phyloP scores from a whole-genome alignment of 1,284 basidiomycete species.

The Neolentinus lepideus region DNA sequence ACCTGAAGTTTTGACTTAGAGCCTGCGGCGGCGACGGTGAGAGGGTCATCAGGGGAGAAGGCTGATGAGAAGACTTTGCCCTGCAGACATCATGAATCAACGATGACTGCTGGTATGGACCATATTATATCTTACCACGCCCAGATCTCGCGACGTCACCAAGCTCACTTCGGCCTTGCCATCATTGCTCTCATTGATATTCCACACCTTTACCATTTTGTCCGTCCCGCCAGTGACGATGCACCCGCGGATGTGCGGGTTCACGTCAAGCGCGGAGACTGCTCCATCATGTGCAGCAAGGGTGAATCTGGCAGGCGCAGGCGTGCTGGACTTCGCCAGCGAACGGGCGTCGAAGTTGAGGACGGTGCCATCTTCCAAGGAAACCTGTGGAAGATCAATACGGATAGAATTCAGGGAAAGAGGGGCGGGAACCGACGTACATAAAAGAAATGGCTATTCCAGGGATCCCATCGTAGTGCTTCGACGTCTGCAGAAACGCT shows the following conservation, averaged over 20 bases:
- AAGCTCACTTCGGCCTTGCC: slow-evolving; percentile 80
- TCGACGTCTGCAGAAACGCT: slow-evolving; percentile 89
- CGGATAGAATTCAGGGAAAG: background rate
- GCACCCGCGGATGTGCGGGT: slow-evolving; percentile 87
- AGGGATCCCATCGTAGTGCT: slow-evolving; percentile 93
- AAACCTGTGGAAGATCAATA: slow-evolving; percentile 47
- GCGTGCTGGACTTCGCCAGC: slow-evolving; percentile 40
- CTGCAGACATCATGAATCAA: slow-evolving; percentile 30
- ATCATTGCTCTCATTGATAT: slow-evolving; percentile 63
- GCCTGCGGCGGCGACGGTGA: slow-evolving; percentile 91
- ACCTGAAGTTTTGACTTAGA: slow-evolving; percentile 90
- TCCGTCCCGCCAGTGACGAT: slow-evolving; percentile 92
- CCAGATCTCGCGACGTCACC: slow-evolving; percentile 87
- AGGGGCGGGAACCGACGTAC: slow-evolving; percentile 38
- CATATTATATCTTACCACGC: slow-evolving; percentile 71
- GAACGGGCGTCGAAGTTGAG: slow-evolving; percentile 89
- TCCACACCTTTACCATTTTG: slow-evolving; percentile 95
- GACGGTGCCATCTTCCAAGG: slow-evolving; percentile 88
- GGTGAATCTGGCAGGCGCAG: slow-evolving; percentile 77
- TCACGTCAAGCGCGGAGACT: slow-evolving; percentile 87
- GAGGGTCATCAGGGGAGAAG: slow-evolving; percentile 92
- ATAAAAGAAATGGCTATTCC: slow-evolving; percentile 83
- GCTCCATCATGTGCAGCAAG: slow-evolving; percentile 94
- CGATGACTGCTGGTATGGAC: background rate
- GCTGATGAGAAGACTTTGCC: slow-evolving; percentile 92